These are phyloP conservation scores for Magnaporthales sp. DNA, from an alignment of 2,329 filamentous ascomycete species.

Conservation along the genomic window DNA sequence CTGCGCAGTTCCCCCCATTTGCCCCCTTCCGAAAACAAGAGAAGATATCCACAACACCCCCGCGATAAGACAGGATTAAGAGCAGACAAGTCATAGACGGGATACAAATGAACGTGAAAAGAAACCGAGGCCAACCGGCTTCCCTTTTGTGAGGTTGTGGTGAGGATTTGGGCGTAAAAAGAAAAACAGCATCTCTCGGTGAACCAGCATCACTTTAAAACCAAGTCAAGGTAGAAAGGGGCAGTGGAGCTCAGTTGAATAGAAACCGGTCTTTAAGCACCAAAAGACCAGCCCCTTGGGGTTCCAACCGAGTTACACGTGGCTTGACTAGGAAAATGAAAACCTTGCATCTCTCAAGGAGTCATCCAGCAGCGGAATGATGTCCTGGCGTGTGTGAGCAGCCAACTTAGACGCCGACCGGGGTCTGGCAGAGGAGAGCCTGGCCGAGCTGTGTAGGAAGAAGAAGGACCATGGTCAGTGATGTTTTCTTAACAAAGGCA, in stretches of 20 bases:
- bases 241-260: not conserved
- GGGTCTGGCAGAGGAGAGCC: conserved; percentile 22
- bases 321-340: too few relatives aligned
- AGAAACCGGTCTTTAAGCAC: not conserved
- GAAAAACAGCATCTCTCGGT: not conserved
- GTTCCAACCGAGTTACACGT: not conserved
- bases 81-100: not conserved
- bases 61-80: not conserved
- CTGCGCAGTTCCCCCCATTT: not conserved
- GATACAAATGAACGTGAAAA: not conserved
- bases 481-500: not conserved
- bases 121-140: not conserved
- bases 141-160: not conserved
- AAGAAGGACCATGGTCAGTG: not conserved
- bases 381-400: not conserved
- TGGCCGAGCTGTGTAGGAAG: conserved; percentile 15
- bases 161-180: not conserved
- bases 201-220: too few relatives aligned
- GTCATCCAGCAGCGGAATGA: not conserved
- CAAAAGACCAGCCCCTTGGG: not conserved
- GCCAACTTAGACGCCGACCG: conserved; percentile 15
- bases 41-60: not conserved
- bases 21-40: not conserved
- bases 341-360: not conserved
- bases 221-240: not conserved